A percentile compares a stretch with the other conserved stretches of the same genome.
These are phyloP conservation scores for Hippophae gyantsensis DNA, from an alignment of 306 rosid species.

Conservation along the genomic window DNA sequence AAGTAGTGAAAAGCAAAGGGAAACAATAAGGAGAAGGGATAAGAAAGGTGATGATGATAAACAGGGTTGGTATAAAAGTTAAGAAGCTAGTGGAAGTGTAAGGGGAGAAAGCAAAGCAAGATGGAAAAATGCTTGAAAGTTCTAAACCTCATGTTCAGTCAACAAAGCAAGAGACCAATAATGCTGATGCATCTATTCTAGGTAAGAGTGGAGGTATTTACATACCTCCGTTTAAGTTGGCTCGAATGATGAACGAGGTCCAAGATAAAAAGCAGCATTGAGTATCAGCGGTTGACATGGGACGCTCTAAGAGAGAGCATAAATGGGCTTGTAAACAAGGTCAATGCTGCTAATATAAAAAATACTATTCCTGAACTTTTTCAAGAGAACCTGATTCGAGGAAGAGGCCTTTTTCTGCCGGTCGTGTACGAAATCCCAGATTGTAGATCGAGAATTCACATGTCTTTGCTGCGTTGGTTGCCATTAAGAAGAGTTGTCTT, in stretches of 20 bases:
- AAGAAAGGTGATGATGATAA: background rate
- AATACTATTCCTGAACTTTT: conserved; percentile 73
- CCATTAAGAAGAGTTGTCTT: conserved; percentile 85
- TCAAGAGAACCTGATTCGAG: conserved; percentile 63
- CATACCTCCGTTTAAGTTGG: conserved; percentile 80
- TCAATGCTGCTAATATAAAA: conserved; percentile 67
- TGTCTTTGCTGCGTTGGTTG: conserved; percentile 79
- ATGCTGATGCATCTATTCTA: conserved; percentile 26
- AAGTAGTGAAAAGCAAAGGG: no score
- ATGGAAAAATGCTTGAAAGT: no score
- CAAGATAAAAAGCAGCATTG: conserved; percentile 67
- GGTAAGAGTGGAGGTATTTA: conserved; percentile 84
- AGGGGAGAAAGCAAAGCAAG: background rate
- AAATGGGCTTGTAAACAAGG: conserved; percentile 88
- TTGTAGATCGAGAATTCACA: conserved; percentile 84
- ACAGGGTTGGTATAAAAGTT: background rate
- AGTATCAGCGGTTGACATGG: conserved; percentile 83
- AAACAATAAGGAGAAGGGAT: background rate
- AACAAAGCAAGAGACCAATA: no score
- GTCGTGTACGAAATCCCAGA: conserved; percentile 82
- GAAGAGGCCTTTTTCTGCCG: conserved; percentile 82
- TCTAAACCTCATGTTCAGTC: no score
- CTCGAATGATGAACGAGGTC: conserved; percentile 78
- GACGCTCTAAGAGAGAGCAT: conserved; percentile 90
- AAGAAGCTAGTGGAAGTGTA: background rate